These are phyloP conservation scores for Cadophora sp. DNA, from an alignment of 2,329 filamentous ascomycete genomes.

Conservation along the genomic window DNA sequence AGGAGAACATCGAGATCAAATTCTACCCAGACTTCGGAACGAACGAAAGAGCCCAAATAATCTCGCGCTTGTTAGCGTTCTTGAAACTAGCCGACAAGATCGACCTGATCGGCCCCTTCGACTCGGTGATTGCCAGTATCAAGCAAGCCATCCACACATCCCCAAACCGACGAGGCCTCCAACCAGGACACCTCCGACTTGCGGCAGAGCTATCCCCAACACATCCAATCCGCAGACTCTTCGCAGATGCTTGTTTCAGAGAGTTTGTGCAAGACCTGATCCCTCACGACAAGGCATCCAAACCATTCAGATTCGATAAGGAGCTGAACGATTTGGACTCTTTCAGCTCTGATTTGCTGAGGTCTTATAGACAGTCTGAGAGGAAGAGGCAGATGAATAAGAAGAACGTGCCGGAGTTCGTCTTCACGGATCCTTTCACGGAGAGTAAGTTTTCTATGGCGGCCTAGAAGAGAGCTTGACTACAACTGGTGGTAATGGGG, in stretches of 20 bases:
- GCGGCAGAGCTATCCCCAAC: constrained; percentile 10
- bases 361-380: constrained; percentile 8
- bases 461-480: too few species aligned
- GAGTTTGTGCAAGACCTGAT: constrained; percentile 8
- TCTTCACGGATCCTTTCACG: constrained; percentile 7
- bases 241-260: constrained; percentile 24
- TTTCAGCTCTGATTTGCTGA: constrained; percentile 28
- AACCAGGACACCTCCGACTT: constrained; percentile 21
- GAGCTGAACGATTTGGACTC: constrained; percentile 26
- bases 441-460: too few species aligned
- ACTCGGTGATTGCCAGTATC: constrained; percentile 13
- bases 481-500: too few species aligned
- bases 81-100: constrained; percentile 25
- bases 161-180: constrained; percentile 1
- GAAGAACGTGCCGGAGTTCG: background rate
- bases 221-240: constrained; percentile 21
- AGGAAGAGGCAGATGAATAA: background rate
- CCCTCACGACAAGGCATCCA: background rate
- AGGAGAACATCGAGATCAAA: constrained; percentile 2
- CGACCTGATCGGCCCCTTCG: constrained; percentile 22
- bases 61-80: constrained; percentile 24
- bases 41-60: background rate
- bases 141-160: background rate
- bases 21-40: background rate
- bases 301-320: constrained; percentile 22